Percentiles rank a stretch among this genome's conserved stretches.
phyloP scores from a whole-genome alignment of 495 filamentous ascomycete genomes.

The Endocarpon pusillum region DNA sequence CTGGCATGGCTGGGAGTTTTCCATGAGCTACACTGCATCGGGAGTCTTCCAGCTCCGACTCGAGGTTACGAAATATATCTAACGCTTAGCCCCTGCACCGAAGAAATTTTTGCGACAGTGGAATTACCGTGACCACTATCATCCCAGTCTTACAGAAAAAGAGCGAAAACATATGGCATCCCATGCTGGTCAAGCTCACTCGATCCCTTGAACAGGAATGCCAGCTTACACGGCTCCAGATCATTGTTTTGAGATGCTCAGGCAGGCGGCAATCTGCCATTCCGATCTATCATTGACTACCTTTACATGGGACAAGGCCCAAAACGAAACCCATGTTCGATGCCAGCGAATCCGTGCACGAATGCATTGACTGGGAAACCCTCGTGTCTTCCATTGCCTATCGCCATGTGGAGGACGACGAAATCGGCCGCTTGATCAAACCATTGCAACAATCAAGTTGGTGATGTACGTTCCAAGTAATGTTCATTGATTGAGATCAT shows the following conservation, averaged over 20 bases:
- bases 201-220: no score
- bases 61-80: not conserved
- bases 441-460: no score
- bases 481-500: no score
- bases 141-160: not conserved
- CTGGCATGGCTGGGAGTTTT: conserved; percentile 2
- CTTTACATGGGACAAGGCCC: conserved; percentile 7
- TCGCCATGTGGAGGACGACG: no score
- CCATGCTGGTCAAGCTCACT: no score
- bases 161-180: conserved; percentile 3
- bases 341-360: conserved; percentile 6
- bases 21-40: conserved; percentile 8
- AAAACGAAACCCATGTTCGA: conserved; percentile 5
- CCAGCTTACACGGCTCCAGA: no score
- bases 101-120: conserved; percentile 10
- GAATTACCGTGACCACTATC: conserved; percentile 8
- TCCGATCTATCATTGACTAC: conserved; percentile 8
- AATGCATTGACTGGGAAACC: conserved; percentile 8
- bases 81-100: not conserved
- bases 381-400: conserved; percentile 4
- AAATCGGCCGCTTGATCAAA: no score
- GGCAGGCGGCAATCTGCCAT: conserved; percentile 8
- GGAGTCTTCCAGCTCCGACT: not conserved
- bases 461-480: no score
- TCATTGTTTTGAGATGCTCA: conserved; percentile 12